Conservation (phyloP, 164 flowering plant genomes). For the Magnolia sinica region DNA sequence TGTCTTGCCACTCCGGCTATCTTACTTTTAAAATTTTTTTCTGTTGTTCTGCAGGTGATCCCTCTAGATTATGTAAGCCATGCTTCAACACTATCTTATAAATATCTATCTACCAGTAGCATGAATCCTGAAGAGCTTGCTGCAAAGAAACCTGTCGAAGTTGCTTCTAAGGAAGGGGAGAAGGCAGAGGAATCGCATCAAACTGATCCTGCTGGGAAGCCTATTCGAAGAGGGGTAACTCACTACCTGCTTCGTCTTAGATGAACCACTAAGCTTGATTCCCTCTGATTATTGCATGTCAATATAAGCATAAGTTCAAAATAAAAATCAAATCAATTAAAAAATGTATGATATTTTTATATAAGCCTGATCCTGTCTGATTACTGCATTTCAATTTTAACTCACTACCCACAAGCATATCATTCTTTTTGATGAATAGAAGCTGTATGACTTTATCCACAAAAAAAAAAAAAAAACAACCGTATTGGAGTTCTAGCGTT, state of each 20-base stretch:
- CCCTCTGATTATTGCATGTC: neutral
- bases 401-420: too few relatives aligned
- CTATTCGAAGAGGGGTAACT: conserved; percentile 76
- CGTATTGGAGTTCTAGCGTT: too few relatives aligned
- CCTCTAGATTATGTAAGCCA: neutral
- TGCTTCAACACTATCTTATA: neutral
- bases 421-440: too few relatives aligned
- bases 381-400: too few relatives aligned
- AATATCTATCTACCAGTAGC: conserved; percentile 12
- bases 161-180: conserved; percentile 27
- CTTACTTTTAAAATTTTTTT: too few relatives aligned
- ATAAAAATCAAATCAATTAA: too few relatives aligned
- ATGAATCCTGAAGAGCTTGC: conserved; percentile 8
- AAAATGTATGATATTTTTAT: neutral
- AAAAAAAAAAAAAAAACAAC: too few relatives aligned
- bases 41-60: conserved; percentile 9
- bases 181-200: conserved; percentile 30
- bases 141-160: conserved; percentile 15
- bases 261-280: neutral
- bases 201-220: conserved; percentile 45
- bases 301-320: neutral
- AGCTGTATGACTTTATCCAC: too few relatives aligned
- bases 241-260: neutral
- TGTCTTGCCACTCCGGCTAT: too few relatives aligned
- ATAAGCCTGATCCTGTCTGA: too few relatives aligned